Percentiles rank a stretch among this genome's conserved stretches.
Conservation (phyloP, 495 filamentous ascomycete genomes). For the Letharia lupina region DNA sequence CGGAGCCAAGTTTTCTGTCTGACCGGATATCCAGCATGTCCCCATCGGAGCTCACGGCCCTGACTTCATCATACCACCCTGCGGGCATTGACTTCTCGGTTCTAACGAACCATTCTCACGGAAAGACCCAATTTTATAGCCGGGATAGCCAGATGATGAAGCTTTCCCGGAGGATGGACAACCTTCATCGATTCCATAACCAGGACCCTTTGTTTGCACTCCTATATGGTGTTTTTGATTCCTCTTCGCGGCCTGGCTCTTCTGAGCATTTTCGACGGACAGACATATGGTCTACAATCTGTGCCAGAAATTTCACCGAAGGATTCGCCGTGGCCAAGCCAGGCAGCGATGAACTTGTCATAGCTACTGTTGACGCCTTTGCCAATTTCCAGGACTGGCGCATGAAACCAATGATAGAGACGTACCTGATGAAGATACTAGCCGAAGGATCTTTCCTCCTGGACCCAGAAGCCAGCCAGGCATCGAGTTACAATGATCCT, state of each 20-base stretch:
- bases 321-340: conserved; percentile 49
- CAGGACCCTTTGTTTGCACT: conserved; percentile 80
- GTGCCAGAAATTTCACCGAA: conserved; percentile 58
- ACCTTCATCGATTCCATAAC: conserved; percentile 71
- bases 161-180: conserved; percentile 36
- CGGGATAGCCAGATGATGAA: conserved; percentile 31
- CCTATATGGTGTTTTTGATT: conserved; percentile 81
- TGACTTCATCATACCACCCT: conserved; percentile 66
- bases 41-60: conserved; percentile 60
- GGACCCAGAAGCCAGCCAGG: conserved; percentile 61
- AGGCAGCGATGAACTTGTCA: conserved; percentile 57
- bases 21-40: conserved; percentile 65
- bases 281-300: conserved; percentile 79
- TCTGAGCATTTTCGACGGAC: conserved; percentile 62
- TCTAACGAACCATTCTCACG: conserved; percentile 60
- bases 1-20: conserved; percentile 78
- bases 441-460: conserved; percentile 87
- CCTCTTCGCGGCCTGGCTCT: conserved; percentile 72
- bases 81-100: conserved; percentile 75
- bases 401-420: conserved; percentile 78
- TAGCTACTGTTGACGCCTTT: conserved; percentile 73
- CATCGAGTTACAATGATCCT: conserved; percentile 50
- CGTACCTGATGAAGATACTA: conserved; percentile 86
- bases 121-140: conserved; percentile 41
- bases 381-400: conserved; percentile 81